phyloP scores from a whole-genome alignment of 805 yeast species.

The Saccharomycopsis sp. region DNA sequence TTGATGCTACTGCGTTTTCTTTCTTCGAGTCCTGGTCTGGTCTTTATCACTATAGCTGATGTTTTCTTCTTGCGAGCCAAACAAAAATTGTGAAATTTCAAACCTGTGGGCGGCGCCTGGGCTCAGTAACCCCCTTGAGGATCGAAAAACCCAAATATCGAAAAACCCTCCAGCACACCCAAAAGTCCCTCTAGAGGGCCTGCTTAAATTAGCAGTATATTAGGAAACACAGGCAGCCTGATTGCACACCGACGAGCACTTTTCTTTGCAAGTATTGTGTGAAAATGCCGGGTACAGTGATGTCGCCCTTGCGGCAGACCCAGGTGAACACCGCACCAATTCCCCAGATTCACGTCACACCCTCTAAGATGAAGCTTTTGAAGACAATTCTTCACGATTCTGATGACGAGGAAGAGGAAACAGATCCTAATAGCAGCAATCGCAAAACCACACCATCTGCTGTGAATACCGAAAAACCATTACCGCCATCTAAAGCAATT shows the following conservation, averaged over 20 bases:
- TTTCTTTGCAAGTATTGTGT: not conserved
- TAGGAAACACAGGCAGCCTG: too few species aligned
- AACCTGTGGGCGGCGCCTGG: too few species aligned
- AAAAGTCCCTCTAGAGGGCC: too few species aligned
- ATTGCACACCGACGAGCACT: too few species aligned
- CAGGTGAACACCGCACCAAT: not conserved
- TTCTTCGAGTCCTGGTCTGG: too few species aligned
- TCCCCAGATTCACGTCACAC: not conserved
- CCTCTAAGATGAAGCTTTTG: conserved; percentile 1
- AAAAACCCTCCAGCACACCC: not conserved
- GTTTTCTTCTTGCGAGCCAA: too few species aligned
- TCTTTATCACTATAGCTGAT: too few species aligned
- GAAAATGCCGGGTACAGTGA: not conserved
- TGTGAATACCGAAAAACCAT: not conserved
- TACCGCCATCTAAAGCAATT: not conserved
- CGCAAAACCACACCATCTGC: not conserved
- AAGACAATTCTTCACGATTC: conserved; percentile 5
- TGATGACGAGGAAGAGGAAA: not conserved
- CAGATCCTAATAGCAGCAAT: not conserved
- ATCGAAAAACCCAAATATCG: not conserved
- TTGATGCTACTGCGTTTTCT: too few species aligned
- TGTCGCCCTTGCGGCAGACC: not conserved
- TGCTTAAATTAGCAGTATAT: too few species aligned
- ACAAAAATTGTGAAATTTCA: too few species aligned
- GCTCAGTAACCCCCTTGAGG: not conserved